Percentiles rank a stretch among this genome's conserved stretches.
phyloP scores from a whole-genome alignment of 2,329 filamentous ascomycete genomes.

The Zopfia rhizophila region DNA sequence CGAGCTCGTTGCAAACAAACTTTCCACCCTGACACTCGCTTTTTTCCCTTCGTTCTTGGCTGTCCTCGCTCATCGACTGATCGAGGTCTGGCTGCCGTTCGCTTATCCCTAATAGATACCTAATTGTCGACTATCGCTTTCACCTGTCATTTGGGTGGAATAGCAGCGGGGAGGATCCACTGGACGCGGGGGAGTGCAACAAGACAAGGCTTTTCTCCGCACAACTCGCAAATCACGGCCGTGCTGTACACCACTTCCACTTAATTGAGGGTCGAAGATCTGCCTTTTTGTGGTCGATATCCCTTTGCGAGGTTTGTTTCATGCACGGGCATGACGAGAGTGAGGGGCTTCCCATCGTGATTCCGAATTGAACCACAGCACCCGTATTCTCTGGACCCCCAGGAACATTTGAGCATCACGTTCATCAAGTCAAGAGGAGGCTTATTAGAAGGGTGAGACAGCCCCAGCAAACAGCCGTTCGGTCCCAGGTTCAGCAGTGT shows the following conservation, averaged over 20 bases:
- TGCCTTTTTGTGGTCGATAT: slow-evolving; percentile 16
- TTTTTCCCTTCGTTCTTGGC: slow-evolving; percentile 25
- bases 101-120: slow-evolving; percentile 21
- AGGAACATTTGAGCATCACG: no score
- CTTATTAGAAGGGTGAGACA: no score
- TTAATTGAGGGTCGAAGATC: slow-evolving; percentile 18
- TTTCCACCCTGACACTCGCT: slow-evolving; percentile 37
- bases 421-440: no score
- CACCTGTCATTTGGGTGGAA: slow-evolving; percentile 9
- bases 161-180: slow-evolving; percentile 18
- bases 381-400: no score
- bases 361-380: no score
- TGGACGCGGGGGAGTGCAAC: slow-evolving; percentile 13
- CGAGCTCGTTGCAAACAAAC: slow-evolving; percentile 16
- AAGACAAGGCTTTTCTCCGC: slow-evolving; percentile 12
- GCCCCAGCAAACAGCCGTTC: not conserved
- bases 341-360: not conserved
- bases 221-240: slow-evolving; percentile 24
- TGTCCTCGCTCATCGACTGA: slow-evolving; percentile 8
- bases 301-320: slow-evolving; percentile 13
- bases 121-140: slow-evolving; percentile 11
- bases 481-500: not conserved
- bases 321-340: slow-evolving; percentile 34
- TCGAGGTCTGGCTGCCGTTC: slow-evolving; percentile 27
- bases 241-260: slow-evolving; percentile 19